These are phyloP conservation scores for Calcarisporium arbuscula DNA, from an alignment of 2,329 filamentous ascomycete genomes.

Conservation along the genomic window DNA sequence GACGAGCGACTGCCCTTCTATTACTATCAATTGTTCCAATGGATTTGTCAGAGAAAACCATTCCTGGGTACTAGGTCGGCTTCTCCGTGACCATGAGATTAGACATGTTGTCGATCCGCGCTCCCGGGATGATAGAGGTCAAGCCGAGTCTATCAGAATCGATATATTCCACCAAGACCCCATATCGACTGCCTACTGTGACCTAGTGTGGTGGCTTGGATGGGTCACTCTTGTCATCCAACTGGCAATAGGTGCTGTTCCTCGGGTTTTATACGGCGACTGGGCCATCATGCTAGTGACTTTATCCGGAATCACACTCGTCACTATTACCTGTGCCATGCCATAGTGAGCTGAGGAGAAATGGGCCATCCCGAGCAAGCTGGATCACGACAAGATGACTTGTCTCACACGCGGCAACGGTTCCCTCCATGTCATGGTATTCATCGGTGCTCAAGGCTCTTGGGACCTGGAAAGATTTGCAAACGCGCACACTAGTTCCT, in stretches of 20 bases:
- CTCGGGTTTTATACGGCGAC: slow-evolving; percentile 22
- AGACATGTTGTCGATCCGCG: too few species aligned
- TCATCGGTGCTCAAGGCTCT: slow-evolving; percentile 24
- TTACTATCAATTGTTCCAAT: too few species aligned
- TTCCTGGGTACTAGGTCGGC: too few species aligned
- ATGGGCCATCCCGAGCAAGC: slow-evolving; percentile 27
- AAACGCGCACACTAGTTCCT: slow-evolving; percentile 11
- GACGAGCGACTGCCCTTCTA: too few species aligned
- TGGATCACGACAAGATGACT: slow-evolving; percentile 25
- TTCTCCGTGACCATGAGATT: too few species aligned
- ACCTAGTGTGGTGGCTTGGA: slow-evolving; percentile 20
- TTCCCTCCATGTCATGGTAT: slow-evolving; percentile 30
- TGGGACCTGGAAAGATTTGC: slow-evolving; percentile 37
- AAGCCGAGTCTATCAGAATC: too few species aligned
- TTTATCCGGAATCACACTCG: slow-evolving; percentile 27
- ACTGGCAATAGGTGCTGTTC: slow-evolving; percentile 28
- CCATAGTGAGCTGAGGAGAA: slow-evolving; percentile 39
- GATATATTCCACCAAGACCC: too few species aligned
- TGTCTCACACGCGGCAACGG: slow-evolving; percentile 36
- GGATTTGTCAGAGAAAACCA: too few species aligned
- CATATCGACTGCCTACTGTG: too few species aligned
- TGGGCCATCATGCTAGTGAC: slow-evolving; percentile 36
- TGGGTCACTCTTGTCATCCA: slow-evolving; percentile 20
- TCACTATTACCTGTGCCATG: slow-evolving; percentile 26
- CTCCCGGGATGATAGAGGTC: too few species aligned